phyloP scores from a whole-genome alignment of 1,284 basidiomycete species.

The Fistulinella staudtii region DNA sequence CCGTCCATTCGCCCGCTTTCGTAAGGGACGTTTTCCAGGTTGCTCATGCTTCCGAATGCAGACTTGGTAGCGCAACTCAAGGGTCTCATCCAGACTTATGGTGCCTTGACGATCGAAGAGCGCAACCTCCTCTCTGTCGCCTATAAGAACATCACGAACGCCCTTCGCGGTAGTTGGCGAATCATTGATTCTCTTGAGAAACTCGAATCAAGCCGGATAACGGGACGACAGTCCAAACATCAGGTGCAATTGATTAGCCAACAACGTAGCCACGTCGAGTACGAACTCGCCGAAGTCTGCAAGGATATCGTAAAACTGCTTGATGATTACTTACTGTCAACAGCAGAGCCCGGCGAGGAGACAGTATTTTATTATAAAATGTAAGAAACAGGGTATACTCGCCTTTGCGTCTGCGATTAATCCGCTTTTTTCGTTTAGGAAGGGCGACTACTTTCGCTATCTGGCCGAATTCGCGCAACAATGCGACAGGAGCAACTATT shows the following conservation, averaged over 20 bases:
- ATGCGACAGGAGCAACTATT: constrained; percentile 46
- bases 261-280: constrained; percentile 53
- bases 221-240: constrained; percentile 30
- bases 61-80: constrained; percentile 61
- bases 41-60: constrained; percentile 27
- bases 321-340: constrained; percentile 50
- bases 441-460: constrained; percentile 69
- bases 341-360: constrained; percentile 57
- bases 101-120: constrained; percentile 57
- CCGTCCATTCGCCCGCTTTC: constrained; percentile 1
- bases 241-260: constrained; percentile 48
- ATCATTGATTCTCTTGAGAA: constrained; percentile 54
- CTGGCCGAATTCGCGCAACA: constrained; percentile 58
- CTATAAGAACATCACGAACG: constrained; percentile 66
- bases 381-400: constrained; percentile 33
- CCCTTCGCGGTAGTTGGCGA: constrained; percentile 60
- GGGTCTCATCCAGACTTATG: constrained; percentile 45
- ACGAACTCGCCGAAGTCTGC: constrained; percentile 53
- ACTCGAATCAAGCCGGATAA: constrained; percentile 36
- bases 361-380: constrained; percentile 68
- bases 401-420: constrained; percentile 7
- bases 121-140: constrained; percentile 67
- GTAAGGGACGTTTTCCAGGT: neutral
- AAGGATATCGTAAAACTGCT: constrained; percentile 56
- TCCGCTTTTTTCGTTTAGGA: constrained; percentile 38